Conservation (phyloP, 1,284 basidiomycete genomes). For the Coriolopsis trogii region DNA sequence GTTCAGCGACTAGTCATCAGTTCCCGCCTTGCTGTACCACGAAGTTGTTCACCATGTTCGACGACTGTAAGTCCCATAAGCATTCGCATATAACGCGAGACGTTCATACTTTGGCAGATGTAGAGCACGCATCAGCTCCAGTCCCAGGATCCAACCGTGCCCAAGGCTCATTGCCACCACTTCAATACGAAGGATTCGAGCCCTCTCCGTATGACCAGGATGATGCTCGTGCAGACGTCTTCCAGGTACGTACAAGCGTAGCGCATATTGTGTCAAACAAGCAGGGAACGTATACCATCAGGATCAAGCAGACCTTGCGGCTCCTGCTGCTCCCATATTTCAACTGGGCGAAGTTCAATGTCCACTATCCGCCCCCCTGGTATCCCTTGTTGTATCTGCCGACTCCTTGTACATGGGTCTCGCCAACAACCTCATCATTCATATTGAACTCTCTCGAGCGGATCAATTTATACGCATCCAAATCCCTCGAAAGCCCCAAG, state of each 20-base stretch:
- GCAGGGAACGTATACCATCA: no score
- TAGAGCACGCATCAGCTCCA: slow-evolving; percentile 77
- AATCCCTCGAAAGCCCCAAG: slow-evolving; percentile 71
- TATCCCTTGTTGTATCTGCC: slow-evolving; percentile 81
- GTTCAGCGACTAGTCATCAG: no score
- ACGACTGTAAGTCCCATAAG: slow-evolving; percentile 74
- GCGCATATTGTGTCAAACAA: no score
- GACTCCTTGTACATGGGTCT: slow-evolving; percentile 88
- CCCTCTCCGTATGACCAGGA: slow-evolving; percentile 60
- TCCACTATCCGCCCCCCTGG: slow-evolving; percentile 79
- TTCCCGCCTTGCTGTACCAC: no score
- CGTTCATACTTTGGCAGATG: slow-evolving; percentile 66
- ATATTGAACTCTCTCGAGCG: slow-evolving; percentile 84
- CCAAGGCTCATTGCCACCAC: slow-evolving; percentile 50
- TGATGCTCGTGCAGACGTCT: slow-evolving; percentile 45
- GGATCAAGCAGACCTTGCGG: slow-evolving; percentile 19
- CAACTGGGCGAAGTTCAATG: slow-evolving; percentile 89
- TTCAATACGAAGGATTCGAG: slow-evolving; percentile 90
- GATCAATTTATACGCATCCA: slow-evolving; percentile 81
- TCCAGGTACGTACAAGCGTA: slow-evolving; percentile 44
- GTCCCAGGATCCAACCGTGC: slow-evolving; percentile 40
- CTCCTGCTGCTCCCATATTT: slow-evolving; percentile 63
- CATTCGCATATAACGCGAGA: no score
- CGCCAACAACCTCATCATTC: slow-evolving; percentile 74
- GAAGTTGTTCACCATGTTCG: slow-evolving; percentile 60